Evolutionary conservation across 371 early-diverging fungal genomes (phyloP), one percentile per base, ranked within the genome.

Genomic region (Enterocytospora artemiae): DNA sequence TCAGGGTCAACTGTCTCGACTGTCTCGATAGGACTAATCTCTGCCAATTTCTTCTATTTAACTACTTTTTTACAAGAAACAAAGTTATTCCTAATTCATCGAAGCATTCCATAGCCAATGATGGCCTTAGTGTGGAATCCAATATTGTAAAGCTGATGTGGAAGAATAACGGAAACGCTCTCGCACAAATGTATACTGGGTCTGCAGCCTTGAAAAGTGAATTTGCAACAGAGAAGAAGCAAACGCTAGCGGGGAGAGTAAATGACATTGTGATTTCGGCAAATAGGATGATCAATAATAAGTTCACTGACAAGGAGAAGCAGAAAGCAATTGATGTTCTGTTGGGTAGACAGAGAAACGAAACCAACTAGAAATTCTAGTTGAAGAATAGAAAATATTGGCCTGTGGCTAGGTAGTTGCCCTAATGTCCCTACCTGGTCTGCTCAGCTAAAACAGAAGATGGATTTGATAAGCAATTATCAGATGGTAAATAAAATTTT

Each of bases 21-120:
- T 74, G 74, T 54, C 36, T 74, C 1, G 74, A 74, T 41, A 64
- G 74, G 48, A 74, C 74, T 25, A 74, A 74, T 51, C 33, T 74
- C 16, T 66, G 61, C 24, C 71, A 70, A 41, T 74, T 28, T 56
- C 28, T 74, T 24, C 66, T 74, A 32, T 70, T 53, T 48, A 56
- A 68, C 25, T 71, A 63, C 59, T 63, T 28, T 55, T 32, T 18
- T 30, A 49, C 5, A n/a, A 49, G 30, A 25, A n/a, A n/a, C n/a
- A n/a, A n/a, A n/a, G n/a, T n/a, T n/a, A n/a, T n/a, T n/a, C n/a
- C 0, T 9, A 59, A 24, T n/a, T n/a, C n/a, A n/a, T n/a, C n/a
- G n/a, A n/a, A n/a, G 45, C 20, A 4, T 58, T 9, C 46, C 48
- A 33, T 46, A 63, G 45, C 33, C 46, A 7, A 32, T 53, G n/a